Evolutionary conservation across 108 stramenopile genomes (phyloP).

Genomic region (Conticribra weissflogii): DNA sequence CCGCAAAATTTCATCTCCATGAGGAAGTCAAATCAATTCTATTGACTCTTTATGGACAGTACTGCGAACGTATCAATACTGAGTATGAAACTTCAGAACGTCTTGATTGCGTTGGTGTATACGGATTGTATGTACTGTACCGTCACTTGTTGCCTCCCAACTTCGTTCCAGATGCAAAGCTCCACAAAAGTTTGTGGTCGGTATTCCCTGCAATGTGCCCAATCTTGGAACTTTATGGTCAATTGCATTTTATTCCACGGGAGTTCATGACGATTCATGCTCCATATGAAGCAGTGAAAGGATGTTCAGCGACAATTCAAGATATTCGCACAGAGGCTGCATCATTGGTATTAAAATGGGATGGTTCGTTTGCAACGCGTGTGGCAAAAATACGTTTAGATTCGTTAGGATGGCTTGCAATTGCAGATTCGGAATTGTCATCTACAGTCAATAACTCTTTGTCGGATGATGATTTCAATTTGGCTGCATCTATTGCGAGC

Average conservation of each 20-base stretch:
- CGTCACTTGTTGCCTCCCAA: slow-evolving; percentile 46
- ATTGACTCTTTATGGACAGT: slow-evolving; percentile 43
- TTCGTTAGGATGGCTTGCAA: slow-evolving; percentile 41
- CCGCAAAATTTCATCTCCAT: slow-evolving; percentile 31
- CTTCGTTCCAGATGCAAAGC: slow-evolving; percentile 49
- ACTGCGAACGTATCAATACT: slow-evolving; percentile 44
- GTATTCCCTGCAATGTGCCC: slow-evolving; percentile 48
- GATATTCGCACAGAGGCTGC: slow-evolving; percentile 37
- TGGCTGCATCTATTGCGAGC: slow-evolving; percentile 25
- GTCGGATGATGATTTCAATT: slow-evolving; percentile 15
- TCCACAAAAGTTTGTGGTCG: slow-evolving; percentile 47
- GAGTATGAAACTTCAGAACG: slow-evolving; percentile 48
- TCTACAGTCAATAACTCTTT: slow-evolving; percentile 17
- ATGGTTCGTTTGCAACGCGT: slow-evolving; percentile 31
- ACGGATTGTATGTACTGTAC: slow-evolving; percentile 59
- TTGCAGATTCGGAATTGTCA: slow-evolving; percentile 43
- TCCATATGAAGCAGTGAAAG: slow-evolving; percentile 48
- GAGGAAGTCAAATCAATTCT: slow-evolving; percentile 40
- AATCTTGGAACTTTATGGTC: slow-evolving; percentile 42
- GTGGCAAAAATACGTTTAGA: slow-evolving; percentile 29
- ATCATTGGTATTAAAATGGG: slow-evolving; percentile 41
- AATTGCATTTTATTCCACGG: slow-evolving; percentile 44
- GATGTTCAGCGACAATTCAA: slow-evolving; percentile 38
- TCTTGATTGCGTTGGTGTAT: slow-evolving; percentile 51
- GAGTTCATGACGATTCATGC: slow-evolving; percentile 56